Base-by-base conservation (phyloP, 192 early-diverging fungal genomes). In the Podila minutissima region DNA sequence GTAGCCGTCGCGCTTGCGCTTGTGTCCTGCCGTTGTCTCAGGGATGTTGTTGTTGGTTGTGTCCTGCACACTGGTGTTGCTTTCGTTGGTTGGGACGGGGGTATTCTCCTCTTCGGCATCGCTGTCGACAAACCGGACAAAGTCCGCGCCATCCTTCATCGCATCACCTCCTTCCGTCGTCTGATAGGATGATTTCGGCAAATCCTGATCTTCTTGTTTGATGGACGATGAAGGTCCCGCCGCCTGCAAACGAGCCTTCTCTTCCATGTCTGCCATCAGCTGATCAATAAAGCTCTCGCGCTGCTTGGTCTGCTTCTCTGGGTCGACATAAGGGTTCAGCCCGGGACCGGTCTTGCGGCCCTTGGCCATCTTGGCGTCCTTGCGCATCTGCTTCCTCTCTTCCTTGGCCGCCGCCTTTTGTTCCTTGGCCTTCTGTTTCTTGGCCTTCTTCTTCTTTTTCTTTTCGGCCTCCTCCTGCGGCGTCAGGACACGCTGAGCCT, bases 81-180 rank as follows among this genome's bases (percentile, higher is more conserved):
- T 46, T 8, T 46, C 0, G 41, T 8, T 46, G 13, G 15, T 17
- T 12, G 41, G 41, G 24, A 37, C 10, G 33, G 33, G 11, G 17
- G 20, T 5, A 17, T 69, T 22, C 59, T 62, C 59, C 31, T 35
- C 55, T 5, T 59, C 74, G 8, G 37, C 62, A 31, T 66, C 67
- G 5, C 64, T 50, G 8, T 28, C 24, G 1, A 48, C 74, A 41
- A 76, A 76, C n/a, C 53, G 62, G 22, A 76, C 70, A 70, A 76
- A 76, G 48, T 76, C 74, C 26, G 33, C 55, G n/a, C 67, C 74
- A 11, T 24, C n/a, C 48, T 70, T 66, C 37, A 76, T 22, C 7
- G 37, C 74, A 24, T 75, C 74, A 61, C 32, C 46, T 11, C n/a
- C 35, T 20, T 41, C 57, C 4, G 26, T 26, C 5, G 10, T 65